A percentile compares a stretch with the other conserved stretches of the same genome.
Conservation (phyloP, 331 rosid species). For the Rosa hybrid region DNA sequence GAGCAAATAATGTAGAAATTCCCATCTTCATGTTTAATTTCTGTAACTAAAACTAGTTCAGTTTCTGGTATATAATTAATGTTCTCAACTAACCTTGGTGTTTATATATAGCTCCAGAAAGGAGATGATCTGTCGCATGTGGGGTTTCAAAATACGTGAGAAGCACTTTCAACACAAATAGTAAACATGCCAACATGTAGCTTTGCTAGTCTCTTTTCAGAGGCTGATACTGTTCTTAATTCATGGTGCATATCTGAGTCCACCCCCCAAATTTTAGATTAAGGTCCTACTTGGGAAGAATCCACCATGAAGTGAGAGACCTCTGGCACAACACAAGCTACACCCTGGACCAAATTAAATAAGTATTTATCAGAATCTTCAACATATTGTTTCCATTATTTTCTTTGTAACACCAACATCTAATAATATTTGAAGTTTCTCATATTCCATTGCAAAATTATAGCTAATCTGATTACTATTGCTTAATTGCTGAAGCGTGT, state of each 20-base stretch:
- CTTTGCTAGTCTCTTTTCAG: slow-evolving; percentile 6
- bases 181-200: slow-evolving; percentile 51
- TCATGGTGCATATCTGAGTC: background rate
- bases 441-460: too few species aligned
- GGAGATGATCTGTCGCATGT: background rate
- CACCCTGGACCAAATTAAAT: background rate
- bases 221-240: background rate
- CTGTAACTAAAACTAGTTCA: background rate
- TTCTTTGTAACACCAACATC: background rate
- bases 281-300: background rate
- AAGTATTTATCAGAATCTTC: background rate
- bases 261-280: background rate
- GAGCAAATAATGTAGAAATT: slow-evolving; percentile 12
- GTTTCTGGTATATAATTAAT: background rate
- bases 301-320: background rate
- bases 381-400: background rate
- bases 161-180: slow-evolving; percentile 23
- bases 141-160: slow-evolving; percentile 41
- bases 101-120: slow-evolving; percentile 1
- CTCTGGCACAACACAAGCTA: background rate
- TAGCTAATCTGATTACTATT: background rate
- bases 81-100: background rate
- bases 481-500: background rate
- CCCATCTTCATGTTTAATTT: slow-evolving; percentile 45
- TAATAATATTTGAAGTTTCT: too few species aligned